phyloP scores from a whole-genome alignment of 768 basidiomycete species.

The Boletus reticulatus region DNA sequence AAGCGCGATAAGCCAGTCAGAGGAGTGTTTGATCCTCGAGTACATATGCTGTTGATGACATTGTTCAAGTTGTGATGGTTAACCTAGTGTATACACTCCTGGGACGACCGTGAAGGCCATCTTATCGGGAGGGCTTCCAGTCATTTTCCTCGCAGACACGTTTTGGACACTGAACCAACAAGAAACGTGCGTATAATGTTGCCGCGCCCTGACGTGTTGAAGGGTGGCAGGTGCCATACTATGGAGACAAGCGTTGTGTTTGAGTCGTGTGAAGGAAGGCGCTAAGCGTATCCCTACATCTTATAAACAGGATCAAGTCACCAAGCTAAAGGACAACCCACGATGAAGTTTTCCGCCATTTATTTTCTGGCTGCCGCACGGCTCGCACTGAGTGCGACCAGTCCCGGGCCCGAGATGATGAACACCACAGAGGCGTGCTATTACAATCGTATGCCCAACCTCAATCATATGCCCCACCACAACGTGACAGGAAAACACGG shows the following conservation, averaged over 20 bases:
- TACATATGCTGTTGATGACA: not conserved
- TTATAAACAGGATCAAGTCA: no score
- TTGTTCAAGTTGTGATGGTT: not conserved
- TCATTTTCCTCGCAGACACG: constrained; percentile 20
- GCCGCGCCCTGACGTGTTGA: no score
- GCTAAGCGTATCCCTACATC: no score
- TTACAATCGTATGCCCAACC: constrained; percentile 8
- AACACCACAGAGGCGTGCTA: constrained; percentile 16
- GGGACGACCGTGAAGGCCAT: constrained; percentile 4
- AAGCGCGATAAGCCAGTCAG: constrained; percentile 18
- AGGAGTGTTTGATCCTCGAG: constrained; percentile 35
- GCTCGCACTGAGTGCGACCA: not conserved
- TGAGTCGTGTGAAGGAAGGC: no score
- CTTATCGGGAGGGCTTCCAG: constrained; percentile 21
- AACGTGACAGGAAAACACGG: no score
- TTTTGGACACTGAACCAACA: no score
- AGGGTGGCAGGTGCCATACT: no score
- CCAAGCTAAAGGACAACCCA: not conserved
- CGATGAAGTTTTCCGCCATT: constrained; percentile 1
- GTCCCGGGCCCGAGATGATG: no score
- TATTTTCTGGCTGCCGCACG: not conserved
- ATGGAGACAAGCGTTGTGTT: no score
- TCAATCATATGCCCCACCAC: no score
- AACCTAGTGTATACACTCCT: constrained; percentile 31
- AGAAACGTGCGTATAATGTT: no score